Percentiles rank a stretch among this genome's conserved stretches.
Conservation (phyloP, 495 filamentous ascomycete species). For the Xylaria venustula region DNA sequence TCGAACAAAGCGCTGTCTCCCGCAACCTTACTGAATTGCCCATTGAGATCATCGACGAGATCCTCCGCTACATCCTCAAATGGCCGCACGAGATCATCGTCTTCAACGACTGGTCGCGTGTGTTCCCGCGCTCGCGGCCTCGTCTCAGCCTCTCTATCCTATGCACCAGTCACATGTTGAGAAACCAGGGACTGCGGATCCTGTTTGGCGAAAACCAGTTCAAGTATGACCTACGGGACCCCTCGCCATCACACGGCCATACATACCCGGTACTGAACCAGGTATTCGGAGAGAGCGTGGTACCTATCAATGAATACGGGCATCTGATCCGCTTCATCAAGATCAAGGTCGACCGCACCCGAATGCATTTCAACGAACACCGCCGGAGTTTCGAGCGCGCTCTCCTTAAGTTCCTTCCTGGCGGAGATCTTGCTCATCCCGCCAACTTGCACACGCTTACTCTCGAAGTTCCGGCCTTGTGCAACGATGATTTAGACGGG, state of each 20-base stretch:
- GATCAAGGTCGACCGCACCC: constrained; percentile 36
- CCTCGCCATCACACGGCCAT: neutral
- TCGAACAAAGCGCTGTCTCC: neutral
- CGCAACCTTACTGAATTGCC: constrained; percentile 20
- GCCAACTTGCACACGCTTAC: constrained; percentile 37
- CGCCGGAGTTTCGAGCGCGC: constrained; percentile 11
- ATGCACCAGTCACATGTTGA: constrained; percentile 24
- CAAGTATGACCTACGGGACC: constrained; percentile 37
- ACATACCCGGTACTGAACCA: neutral
- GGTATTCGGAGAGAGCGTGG: neutral
- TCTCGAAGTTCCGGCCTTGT: constrained; percentile 22
- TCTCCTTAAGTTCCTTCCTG: constrained; percentile 20
- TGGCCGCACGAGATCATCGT: constrained; percentile 34
- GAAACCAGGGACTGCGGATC: constrained; percentile 28
- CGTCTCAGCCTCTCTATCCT: constrained; percentile 31
- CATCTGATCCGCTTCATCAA: constrained; percentile 37
- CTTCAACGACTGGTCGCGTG: constrained; percentile 32
- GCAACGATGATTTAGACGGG: neutral
- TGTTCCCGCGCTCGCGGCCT: constrained; percentile 18
- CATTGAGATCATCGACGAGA: constrained; percentile 34
- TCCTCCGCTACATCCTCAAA: constrained; percentile 34
- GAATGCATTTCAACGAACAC: constrained; percentile 3
- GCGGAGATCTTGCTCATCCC: constrained; percentile 7
- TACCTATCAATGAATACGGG: constrained; percentile 35
- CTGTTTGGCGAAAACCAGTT: constrained; percentile 44